Evolutionary conservation across 2,329 filamentous ascomycete species (phyloP), one percentile per base, ranked within the genome.

Genomic region (Hymenoscyphus infarciens): DNA sequence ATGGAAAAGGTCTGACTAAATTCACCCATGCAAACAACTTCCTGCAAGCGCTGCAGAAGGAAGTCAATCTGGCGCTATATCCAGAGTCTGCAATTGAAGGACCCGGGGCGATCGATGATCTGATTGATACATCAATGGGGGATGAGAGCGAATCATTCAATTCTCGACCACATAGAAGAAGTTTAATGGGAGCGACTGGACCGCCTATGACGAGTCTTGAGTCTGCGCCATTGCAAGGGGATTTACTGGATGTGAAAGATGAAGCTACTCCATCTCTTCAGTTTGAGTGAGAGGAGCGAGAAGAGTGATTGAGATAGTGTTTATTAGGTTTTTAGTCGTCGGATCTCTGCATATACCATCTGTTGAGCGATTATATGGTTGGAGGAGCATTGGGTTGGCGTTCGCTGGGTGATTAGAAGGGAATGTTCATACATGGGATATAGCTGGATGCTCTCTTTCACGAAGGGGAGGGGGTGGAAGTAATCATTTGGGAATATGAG

Each of bases 121-220:
- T 63, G 63, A 73, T 59, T 64, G 72, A 65, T 65, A 73, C 59
- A 63, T 74, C 69, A 2, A 77, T 81, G 56, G 81, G 80, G 29
- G 80, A 81, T 56, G 79, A 80, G 63, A 86, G 81, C 64, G 84
- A 87, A 72, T 80, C 82, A 22, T 76, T 88, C 25, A 82, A 83
- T 57, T 75, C 77, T 57, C 78, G 81, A 29, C 78, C 77, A 60
- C 81, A 83, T 69, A 79, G 86, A 63, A 79, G 80, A 63, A 89
- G 87, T 66, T 74, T 84, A 35, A 80, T 84, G 56, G 80, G 77
- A 35, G 75, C 76, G 57, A 75, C 75, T 56, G 77, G 74, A 15
- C 77, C 78, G 13, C 67, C 73, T 10, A 69, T 74, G 7, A 64
- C 72, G 2, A 73, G 70, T 56, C 75, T 86, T 52, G 85, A 85